Conservation (phyloP, 2,329 filamentous ascomycete species). For the Phoma herbarum region DNA sequence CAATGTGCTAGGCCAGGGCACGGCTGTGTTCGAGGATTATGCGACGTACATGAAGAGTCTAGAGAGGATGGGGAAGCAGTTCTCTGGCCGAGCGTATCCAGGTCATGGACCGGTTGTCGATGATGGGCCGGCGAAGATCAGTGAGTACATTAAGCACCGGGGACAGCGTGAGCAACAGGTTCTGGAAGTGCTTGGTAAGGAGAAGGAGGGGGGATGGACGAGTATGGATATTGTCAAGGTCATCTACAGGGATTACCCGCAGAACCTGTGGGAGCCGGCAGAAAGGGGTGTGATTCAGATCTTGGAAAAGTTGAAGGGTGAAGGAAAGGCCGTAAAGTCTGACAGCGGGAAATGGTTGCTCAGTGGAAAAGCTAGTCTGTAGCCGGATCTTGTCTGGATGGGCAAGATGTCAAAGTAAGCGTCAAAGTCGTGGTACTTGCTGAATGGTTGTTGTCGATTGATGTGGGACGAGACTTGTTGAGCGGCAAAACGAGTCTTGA, state of each 20-base stretch:
- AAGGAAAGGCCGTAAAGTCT: slow-evolving; percentile 68
- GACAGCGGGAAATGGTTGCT: slow-evolving; percentile 49
- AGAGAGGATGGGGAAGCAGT: slow-evolving; percentile 71
- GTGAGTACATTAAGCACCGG: slow-evolving; percentile 85
- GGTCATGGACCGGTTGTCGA: slow-evolving; percentile 84
- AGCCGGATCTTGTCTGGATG: neutral
- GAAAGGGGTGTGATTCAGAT: slow-evolving; percentile 80
- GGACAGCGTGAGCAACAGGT: slow-evolving; percentile 72
- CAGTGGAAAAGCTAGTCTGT: slow-evolving; percentile 45
- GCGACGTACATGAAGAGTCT: slow-evolving; percentile 73
- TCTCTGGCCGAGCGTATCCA: slow-evolving; percentile 78
- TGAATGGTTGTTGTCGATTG: slow-evolving; percentile 40
- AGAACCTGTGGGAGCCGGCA: slow-evolving; percentile 78
- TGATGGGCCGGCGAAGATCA: slow-evolving; percentile 74
- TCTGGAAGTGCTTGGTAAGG: slow-evolving; percentile 47
- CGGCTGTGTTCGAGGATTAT: slow-evolving; percentile 84
- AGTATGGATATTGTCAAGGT: slow-evolving; percentile 85
- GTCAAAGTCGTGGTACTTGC: slow-evolving; percentile 57
- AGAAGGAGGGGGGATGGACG: slow-evolving; percentile 63
- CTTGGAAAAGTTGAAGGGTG: slow-evolving; percentile 76
- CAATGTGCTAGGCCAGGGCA: slow-evolving; percentile 87
- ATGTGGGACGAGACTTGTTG: slow-evolving; percentile 27
- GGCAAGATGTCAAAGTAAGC: neutral
- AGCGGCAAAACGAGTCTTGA: slow-evolving; percentile 44
- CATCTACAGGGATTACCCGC: slow-evolving; percentile 83